Evolutionary conservation across 352 stramenopile species (phyloP).

Genomic region (Phytophthora sp.): DNA sequence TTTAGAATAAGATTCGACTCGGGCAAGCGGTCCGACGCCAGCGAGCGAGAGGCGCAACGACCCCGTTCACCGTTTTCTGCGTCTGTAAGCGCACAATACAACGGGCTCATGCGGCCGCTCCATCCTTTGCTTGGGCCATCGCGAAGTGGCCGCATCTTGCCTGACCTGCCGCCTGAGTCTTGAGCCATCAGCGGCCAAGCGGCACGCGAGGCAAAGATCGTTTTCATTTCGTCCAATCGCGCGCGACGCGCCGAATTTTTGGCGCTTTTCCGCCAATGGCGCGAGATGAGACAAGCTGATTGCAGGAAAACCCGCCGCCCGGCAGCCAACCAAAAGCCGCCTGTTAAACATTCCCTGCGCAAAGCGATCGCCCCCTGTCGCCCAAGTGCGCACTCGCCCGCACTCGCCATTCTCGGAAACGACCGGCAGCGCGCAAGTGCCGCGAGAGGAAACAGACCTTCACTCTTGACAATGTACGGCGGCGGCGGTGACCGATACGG

Average conservation of each 20-base stretch:
- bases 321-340: slow-evolving; percentile 37
- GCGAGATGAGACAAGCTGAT: slow-evolving; percentile 20
- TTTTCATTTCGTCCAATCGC: slow-evolving; percentile 24
- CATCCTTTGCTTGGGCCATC: no score
- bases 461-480: slow-evolving; percentile 68
- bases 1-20: no score
- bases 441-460: slow-evolving; percentile 10
- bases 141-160: no score
- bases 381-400: not conserved
- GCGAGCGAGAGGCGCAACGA: slow-evolving; percentile 19
- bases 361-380: slow-evolving; percentile 37
- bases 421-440: slow-evolving; percentile 12
- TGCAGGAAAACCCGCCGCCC: slow-evolving; percentile 20
- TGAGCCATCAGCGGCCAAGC: no score
- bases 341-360: slow-evolving; percentile 13
- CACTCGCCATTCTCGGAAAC: slow-evolving; percentile 43
- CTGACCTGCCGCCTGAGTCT: no score
- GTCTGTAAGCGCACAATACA: slow-evolving; percentile 23
- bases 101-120: slow-evolving; percentile 19
- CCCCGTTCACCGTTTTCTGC: slow-evolving; percentile 24
- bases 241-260: slow-evolving; percentile 1
- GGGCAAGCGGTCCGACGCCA: no score
- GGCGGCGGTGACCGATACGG: slow-evolving; percentile 42
- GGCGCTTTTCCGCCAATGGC: slow-evolving; percentile 19
- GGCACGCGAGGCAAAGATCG: slow-evolving; percentile 22